Base-by-base conservation (phyloP, 345 rosid genomes). In the Hibiscus mutabilis region DNA sequence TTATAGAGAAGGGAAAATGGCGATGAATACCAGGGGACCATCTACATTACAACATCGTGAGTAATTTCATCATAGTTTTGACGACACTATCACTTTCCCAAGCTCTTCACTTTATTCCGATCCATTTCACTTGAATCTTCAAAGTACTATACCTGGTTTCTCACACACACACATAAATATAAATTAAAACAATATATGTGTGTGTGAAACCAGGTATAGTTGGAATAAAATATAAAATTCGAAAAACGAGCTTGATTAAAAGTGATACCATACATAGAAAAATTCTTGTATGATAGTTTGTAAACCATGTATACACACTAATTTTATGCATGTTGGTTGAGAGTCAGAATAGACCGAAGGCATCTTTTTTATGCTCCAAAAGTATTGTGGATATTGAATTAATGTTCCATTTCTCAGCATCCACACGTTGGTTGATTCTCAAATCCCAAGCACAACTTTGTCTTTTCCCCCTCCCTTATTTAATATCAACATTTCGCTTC, bases 21-120 rank as follows among this genome's bases (percentile, higher is more conserved):
- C 22, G 57, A n/a, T 52, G 51, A 19, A 25, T 19, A 2, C 42
- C 9, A 12, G 0, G 15, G 31, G 19, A 19, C 18, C n/a, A 21
- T 37, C 19, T 21, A 40, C 4, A 21, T 22, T 42, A 65, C 55
- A 65, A 65, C 55, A 65, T 65, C 69, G 22, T 65, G 69, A 42
- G 35, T 44, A 22, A 42, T 4, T 42, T 24, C 44, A 1, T n/a
- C 1, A 42, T 5, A 5, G 12, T 12, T 65, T 7, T 65, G 69
- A 44, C 69, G 53, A 65, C 69, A 44, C 14, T 21, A 3, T 40
- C 40, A 2, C 53, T 22, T 65, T 44, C 31, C 18, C 6, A 10
- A 42, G 6, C 14, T 40, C 7, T 3, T 12, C 1, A 21, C 29
- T 37, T 12, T 63, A 62, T 62, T 35, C 49, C 67, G 0, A 35